A percentile compares a stretch with the other conserved stretches of the same genome.
Evolutionary conservation across 768 basidiomycete species (phyloP).

Genomic region (Naematelia encephala): DNA sequence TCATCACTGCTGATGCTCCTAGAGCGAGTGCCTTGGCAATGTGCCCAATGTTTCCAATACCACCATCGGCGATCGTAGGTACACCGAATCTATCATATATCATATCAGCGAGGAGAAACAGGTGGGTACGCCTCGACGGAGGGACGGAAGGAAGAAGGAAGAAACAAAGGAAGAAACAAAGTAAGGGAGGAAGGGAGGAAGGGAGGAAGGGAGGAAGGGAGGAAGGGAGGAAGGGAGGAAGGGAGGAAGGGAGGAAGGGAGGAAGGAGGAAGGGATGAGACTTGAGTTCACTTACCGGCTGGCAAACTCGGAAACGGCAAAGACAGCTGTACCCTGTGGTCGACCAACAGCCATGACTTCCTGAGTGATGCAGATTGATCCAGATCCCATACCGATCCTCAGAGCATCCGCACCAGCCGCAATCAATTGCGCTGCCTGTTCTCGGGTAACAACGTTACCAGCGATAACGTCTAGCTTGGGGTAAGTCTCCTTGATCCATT

Average conservation of each 20-base stretch:
- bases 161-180: too few relatives aligned
- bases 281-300: conserved; percentile 27
- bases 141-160: too few relatives aligned
- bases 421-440: conserved; percentile 91
- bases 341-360: conserved; percentile 99
- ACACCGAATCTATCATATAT: conserved; percentile 91
- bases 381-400: conserved; percentile 95
- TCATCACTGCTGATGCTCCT: conserved; percentile 96
- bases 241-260: not conserved
- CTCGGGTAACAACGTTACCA: conserved; percentile 96
- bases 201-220: too few relatives aligned
- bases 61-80: conserved; percentile 95
- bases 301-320: conserved; percentile 90
- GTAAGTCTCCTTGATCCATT: conserved; percentile 83
- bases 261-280: not conserved
- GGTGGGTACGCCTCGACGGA: too few relatives aligned
- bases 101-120: too few relatives aligned
- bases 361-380: conserved; percentile 98
- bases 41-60: conserved; percentile 91
- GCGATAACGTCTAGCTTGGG: conserved; percentile 89
- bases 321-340: conserved; percentile 98
- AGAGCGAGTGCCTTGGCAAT: conserved; percentile 93
- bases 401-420: conserved; percentile 93
- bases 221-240: not conserved
- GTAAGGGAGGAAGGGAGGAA: too few relatives aligned